Conservation (phyloP, 345 rosid genomes). For the Rubroshorea leprosula region DNA sequence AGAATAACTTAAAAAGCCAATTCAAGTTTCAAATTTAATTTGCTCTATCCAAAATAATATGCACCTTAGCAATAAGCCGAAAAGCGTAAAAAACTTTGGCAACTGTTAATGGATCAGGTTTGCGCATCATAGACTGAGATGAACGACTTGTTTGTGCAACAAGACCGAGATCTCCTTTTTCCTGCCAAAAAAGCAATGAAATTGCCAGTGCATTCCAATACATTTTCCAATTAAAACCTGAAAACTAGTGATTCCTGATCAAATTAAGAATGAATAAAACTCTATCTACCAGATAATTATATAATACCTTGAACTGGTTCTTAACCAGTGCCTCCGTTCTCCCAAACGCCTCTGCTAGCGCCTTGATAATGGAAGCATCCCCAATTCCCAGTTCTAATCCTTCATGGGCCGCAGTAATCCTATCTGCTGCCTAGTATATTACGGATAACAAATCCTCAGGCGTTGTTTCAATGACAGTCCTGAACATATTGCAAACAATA, state of each 20-base stretch:
- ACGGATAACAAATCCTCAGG: slow-evolving; percentile 69
- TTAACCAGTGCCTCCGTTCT: slow-evolving; percentile 68
- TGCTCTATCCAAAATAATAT: not conserved
- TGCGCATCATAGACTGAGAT: slow-evolving; percentile 86
- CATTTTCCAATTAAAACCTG: not conserved
- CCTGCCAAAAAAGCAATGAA: slow-evolving; percentile 32
- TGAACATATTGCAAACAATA: slow-evolving; percentile 71
- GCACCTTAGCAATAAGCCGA: slow-evolving; percentile 84
- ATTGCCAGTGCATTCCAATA: not conserved
- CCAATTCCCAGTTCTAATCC: slow-evolving; percentile 94
- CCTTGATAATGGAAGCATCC: slow-evolving; percentile 69
- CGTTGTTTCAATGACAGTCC: slow-evolving; percentile 71
- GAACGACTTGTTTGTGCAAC: slow-evolving; percentile 94
- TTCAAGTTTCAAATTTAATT: not conserved
- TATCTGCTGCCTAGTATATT: slow-evolving; percentile 69
- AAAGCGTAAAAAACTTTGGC: slow-evolving; percentile 72
- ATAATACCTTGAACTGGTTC: slow-evolving; percentile 54
- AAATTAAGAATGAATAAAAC: not conserved
- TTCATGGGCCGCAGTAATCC: slow-evolving; percentile 84
- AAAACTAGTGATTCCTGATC: not conserved
- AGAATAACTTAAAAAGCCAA: not conserved
- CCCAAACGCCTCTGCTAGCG: slow-evolving; percentile 82
- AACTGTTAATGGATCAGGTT: slow-evolving; percentile 78
- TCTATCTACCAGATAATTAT: not conserved
- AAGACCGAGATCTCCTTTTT: slow-evolving; percentile 83